Evolutionary conservation across 2,329 filamentous ascomycete genomes (phyloP).

Genomic region (Trichoderma sp.): DNA sequence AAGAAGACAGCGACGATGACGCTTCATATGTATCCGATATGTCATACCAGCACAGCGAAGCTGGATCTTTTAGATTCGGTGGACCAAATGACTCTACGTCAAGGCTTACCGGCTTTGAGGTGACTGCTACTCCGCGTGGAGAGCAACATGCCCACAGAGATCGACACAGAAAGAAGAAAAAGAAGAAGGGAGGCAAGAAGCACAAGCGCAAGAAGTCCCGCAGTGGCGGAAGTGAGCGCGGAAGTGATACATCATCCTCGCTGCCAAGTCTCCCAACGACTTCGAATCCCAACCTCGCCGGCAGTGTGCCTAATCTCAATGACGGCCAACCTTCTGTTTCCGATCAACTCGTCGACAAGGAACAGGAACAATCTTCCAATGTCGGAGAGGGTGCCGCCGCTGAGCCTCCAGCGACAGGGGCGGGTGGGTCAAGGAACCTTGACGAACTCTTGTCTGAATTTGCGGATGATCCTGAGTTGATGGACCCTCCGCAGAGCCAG

Average conservation of each 20-base stretch:
- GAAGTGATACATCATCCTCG: conserved; percentile 7
- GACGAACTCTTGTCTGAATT: background rate
- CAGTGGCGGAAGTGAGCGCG: background rate
- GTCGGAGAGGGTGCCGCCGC: background rate
- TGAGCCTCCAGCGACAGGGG: background rate
- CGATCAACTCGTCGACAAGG: background rate
- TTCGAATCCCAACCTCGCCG: background rate
- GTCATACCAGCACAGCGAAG: background rate
- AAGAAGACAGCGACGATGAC: background rate
- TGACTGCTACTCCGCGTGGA: background rate
- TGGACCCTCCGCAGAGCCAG: background rate
- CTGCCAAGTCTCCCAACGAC: background rate
- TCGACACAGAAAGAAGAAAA: conserved; percentile 6
- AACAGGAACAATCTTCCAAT: background rate
- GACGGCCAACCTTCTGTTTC: background rate
- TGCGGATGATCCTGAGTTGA: background rate
- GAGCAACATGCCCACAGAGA: background rate
- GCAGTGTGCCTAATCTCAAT: background rate
- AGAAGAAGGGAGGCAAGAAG: conserved; percentile 21
- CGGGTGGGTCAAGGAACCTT: background rate
- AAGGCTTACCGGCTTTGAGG: conserved; percentile 1
- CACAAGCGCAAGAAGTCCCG: conserved; percentile 37
- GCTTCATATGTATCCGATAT: background rate
- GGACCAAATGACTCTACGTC: background rate
- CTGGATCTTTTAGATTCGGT: background rate